Percentiles rank a stretch among this genome's conserved stretches.
These are phyloP conservation scores for Sicyos edulis DNA, from an alignment of 306 rosid genomes.

Conservation along the genomic window DNA sequence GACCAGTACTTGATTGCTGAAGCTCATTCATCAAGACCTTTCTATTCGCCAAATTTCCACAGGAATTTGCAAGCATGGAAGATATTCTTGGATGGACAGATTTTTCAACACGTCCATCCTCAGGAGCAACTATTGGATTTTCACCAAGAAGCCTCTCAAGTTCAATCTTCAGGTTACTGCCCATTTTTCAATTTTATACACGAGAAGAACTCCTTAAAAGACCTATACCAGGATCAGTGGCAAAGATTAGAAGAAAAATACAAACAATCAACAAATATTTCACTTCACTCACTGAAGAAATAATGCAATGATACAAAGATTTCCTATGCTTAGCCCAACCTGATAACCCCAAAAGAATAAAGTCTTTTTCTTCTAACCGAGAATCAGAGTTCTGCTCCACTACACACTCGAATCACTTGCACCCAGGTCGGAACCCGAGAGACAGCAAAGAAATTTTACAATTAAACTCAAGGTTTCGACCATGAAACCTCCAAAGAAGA, in stretches of 20 bases:
- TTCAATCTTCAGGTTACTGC: slow-evolving; percentile 37
- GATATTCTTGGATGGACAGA: slow-evolving; percentile 18
- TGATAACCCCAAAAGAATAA: no score
- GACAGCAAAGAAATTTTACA: no score
- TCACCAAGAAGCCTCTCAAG: slow-evolving; percentile 26
- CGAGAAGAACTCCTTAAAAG: slow-evolving; percentile 1
- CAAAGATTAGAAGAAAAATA: slow-evolving; percentile 18
- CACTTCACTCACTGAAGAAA: slow-evolving; percentile 3
- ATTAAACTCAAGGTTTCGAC: no score
- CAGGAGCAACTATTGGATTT: no score
- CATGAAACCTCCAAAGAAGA: no score
- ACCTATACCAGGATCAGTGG: slow-evolving; percentile 8
- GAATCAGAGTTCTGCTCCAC: no score
- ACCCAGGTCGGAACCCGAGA: no score
- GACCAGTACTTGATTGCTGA: slow-evolving; percentile 21
- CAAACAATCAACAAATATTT: background rate
- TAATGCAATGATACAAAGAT: background rate
- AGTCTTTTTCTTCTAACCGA: no score
- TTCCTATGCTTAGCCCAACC: no score
- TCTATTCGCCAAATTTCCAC: slow-evolving; percentile 22
- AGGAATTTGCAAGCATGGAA: slow-evolving; percentile 24
- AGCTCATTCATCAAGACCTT: slow-evolving; percentile 25
- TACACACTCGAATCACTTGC: no score
- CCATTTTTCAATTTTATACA: slow-evolving; percentile 19
- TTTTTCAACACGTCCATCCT: slow-evolving; percentile 20